phyloP scores from a whole-genome alignment of 352 stramenopile species.

The Phytophthora syringae region DNA sequence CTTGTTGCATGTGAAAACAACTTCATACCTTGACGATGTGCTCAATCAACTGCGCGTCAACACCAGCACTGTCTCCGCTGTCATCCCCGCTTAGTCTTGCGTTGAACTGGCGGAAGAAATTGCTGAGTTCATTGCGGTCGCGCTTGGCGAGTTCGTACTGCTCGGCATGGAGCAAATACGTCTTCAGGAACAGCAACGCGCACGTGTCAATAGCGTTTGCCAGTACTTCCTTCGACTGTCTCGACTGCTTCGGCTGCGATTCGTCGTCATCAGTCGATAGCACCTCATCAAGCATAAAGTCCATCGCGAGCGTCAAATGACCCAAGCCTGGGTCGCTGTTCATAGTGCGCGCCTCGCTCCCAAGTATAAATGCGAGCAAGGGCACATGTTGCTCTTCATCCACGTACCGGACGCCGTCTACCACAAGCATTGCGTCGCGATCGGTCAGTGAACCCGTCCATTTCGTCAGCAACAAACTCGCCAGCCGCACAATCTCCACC shows the following conservation, averaged over 20 bases:
- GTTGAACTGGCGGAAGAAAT: constrained; percentile 46
- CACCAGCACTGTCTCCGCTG: neutral
- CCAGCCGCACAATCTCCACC: constrained; percentile 50
- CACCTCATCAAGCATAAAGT: constrained; percentile 64
- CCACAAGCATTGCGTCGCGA: constrained; percentile 46
- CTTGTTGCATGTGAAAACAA: neutral
- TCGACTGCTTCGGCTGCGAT: neutral
- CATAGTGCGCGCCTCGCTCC: constrained; percentile 37
- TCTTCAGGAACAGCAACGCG: constrained; percentile 72
- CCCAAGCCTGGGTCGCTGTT: neutral
- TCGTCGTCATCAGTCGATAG: constrained; percentile 40
- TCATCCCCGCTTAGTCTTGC: constrained; percentile 26
- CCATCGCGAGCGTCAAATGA: constrained; percentile 36
- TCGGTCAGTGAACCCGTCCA: constrained; percentile 56
- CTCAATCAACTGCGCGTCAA: constrained; percentile 32
- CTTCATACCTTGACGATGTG: constrained; percentile 37
- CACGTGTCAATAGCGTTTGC: constrained; percentile 59
- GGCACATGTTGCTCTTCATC: constrained; percentile 55
- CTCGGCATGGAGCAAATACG: constrained; percentile 59
- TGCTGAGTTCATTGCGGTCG: constrained; percentile 48
- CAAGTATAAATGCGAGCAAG: neutral
- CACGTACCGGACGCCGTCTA: constrained; percentile 53
- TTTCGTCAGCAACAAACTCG: constrained; percentile 53
- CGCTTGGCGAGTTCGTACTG: constrained; percentile 45
- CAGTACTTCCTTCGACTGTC: constrained; percentile 9